Conservation (phyloP, 2,329 filamentous ascomycete genomes). For the Neofusicoccum ribis region DNA sequence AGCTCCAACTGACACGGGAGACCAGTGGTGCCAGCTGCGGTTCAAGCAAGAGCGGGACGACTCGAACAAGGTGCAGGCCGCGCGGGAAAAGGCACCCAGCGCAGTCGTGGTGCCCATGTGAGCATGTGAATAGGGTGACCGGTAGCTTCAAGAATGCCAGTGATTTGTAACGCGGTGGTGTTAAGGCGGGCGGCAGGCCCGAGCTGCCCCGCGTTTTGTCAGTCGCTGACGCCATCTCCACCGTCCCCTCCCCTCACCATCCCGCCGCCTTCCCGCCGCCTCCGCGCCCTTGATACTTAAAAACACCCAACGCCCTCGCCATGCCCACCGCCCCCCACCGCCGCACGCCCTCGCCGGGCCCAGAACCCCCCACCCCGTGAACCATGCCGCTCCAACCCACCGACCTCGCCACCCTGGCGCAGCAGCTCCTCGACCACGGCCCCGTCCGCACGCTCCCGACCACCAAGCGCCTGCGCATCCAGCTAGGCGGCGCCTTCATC, state of each 20-base stretch:
- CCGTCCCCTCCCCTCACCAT: neutral
- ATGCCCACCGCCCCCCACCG: neutral
- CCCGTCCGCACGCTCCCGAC: constrained; percentile 25
- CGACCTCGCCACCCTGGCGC: constrained; percentile 35
- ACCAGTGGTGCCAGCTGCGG: constrained; percentile 1
- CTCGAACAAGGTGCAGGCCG: neutral
- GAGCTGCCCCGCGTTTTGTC: neutral
- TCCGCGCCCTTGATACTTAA: neutral
- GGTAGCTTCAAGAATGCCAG: too few relatives aligned
- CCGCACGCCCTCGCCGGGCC: neutral
- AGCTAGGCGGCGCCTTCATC: constrained; percentile 34
- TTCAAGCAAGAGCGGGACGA: neutral
- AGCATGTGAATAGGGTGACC: too few relatives aligned
- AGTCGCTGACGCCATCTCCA: neutral
- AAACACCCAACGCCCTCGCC: neutral
- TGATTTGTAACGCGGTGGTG: neutral
- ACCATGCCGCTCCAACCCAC: constrained; percentile 47
- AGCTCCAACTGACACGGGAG: neutral
- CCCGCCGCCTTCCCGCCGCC: neutral
- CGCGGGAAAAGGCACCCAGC: neutral
- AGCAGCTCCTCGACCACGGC: constrained; percentile 28
- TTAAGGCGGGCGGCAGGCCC: neutral
- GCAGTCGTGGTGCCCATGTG: neutral
- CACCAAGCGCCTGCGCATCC: constrained; percentile 30
- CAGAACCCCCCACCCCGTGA: constrained; percentile 38